Base-by-base conservation (phyloP, 768 basidiomycete species). In the Lactifluus piperatus region DNA sequence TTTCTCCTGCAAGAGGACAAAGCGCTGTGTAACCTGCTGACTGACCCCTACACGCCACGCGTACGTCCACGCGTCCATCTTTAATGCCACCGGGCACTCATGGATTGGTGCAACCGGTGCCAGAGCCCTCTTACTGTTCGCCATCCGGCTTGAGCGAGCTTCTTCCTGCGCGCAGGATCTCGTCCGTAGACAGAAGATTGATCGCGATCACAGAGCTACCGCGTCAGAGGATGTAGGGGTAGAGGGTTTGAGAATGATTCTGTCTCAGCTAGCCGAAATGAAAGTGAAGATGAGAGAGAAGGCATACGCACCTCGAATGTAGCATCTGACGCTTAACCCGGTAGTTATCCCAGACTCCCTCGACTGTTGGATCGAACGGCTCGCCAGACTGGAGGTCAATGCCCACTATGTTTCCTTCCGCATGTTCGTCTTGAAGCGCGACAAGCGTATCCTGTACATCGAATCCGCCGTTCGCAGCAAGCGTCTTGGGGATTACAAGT, bases 261-360 rank as follows among this genome's bases (percentile, higher is more conserved):
- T 16, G 1, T 26, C 22, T 57, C 41, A 57, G 71, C 60, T 62
- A 68, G 45, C 63, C 44, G 43, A 63, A 64, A 54, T 67, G 59
- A 64, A 54, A 54, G 57, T 26, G 44, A 55, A 60, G 36, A 39
- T 6, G 8, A 22, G 13, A 48, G 45, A 39, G 48, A 20, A 9
- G 10, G 44, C 27, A 41, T 27, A 75, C 84, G 70, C 66, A 94
- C 93, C 91, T 91, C 68, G 93, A 95, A 70, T 97, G 94, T 47
- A 99, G 75, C 93, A 99, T 97, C 71, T 99, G 97, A 61, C 95
- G 79, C 78, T 99, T 99, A 61, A 99, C 97, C 64, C 97, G 80
- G 70, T 97, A 98, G 75, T 97, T 98, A 71, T 99, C 97, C 94
- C 94, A 99, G 27, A 99, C 85, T 37, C 97, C 97, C 69, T 94